Base-by-base conservation (phyloP, 1,284 basidiomycete species). In the Fomitopsis schrenkii region DNA sequence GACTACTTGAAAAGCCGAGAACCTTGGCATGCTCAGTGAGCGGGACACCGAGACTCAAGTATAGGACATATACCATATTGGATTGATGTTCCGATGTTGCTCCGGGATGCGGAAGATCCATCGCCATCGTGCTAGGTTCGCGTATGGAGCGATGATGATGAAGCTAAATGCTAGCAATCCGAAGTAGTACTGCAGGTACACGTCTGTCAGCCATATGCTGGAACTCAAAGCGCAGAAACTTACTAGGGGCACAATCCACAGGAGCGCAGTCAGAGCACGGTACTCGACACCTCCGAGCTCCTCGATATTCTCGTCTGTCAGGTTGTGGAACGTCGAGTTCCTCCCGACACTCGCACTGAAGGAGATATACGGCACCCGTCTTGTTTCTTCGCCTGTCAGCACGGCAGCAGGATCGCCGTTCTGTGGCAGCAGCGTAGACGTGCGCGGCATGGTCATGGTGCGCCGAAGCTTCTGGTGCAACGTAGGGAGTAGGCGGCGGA, bases 211-310 rank as follows among this genome's bases (percentile, higher is more conserved):
- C 15, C 2, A 41, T n/a, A 22, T 10, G 14, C 17, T 15, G 19
- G 36, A 10, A 8, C 5, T 17, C 14, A 17, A 22, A 15, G 52
- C 28, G 33, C 48, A 22, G 9, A 57, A 1, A 64, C 73, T 36
- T 55, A 76, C 75, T 41, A 68, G 41, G 1, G 72, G 74, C 3
- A 75, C 66, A 35, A 76, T 71, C 75, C 90, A 94, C 17, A 94
- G 77, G 46, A 97, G 74, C 3, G 90, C 81, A 62, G 88, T 89
- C 59, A 97, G 76, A 1, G 91, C 94, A n/a, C 94, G 84, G 70
- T 95, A 98, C 74, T 99, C 97, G 15, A 97, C 91, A 6, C 96
- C 96, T 8, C 95, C 95, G 5, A 98, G 79, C 74, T 98, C 95
- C 64, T 97, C 92, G 67, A 94, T 79, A 70, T 98, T 91, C 59